phyloP scores from a whole-genome alignment of 2,329 filamentous ascomycete species.

The Trichoderma citrinoviride region DNA sequence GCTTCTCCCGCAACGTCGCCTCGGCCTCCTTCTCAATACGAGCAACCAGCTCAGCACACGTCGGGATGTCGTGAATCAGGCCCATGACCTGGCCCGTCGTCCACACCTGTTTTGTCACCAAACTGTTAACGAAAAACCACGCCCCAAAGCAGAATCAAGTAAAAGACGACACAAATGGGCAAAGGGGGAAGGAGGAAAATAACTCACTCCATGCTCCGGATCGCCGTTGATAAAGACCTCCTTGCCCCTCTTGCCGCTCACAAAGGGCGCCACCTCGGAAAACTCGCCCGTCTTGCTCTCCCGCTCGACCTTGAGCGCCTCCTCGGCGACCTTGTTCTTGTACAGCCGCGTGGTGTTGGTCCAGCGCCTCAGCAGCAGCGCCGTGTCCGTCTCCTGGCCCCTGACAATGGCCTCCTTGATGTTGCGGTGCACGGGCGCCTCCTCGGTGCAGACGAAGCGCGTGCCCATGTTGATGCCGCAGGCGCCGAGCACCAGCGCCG shows the following conservation, averaged over 20 bases:
- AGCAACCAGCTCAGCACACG: constrained; percentile 64
- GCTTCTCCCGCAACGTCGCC: constrained; percentile 59
- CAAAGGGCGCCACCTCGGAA: constrained; percentile 77
- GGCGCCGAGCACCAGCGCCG: constrained; percentile 83
- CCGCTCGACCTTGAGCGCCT: constrained; percentile 78
- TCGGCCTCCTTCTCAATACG: constrained; percentile 78
- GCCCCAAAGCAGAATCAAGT: background rate
- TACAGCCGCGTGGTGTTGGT: constrained; percentile 87
- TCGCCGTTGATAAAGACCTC: constrained; percentile 94
- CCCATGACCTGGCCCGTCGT: constrained; percentile 95
- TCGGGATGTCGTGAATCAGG: constrained; percentile 78
- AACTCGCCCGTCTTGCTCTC: constrained; percentile 86
- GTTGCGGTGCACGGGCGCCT: constrained; percentile 87
- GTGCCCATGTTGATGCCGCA: constrained; percentile 99
- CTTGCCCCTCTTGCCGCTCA: constrained; percentile 86
- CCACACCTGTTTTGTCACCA: constrained; percentile 68
- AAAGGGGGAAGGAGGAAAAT: background rate
- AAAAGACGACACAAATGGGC: background rate
- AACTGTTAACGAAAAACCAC: background rate
- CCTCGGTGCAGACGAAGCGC: constrained; percentile 92
- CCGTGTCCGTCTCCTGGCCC: constrained; percentile 86
- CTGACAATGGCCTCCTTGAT: constrained; percentile 92
- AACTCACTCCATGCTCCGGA: constrained; percentile 78
- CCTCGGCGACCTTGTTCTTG: constrained; percentile 81
- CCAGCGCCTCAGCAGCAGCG: constrained; percentile 85